Evolutionary conservation across 306 rosid genomes (phyloP).

Genomic region (Vigna unguiculata): DNA sequence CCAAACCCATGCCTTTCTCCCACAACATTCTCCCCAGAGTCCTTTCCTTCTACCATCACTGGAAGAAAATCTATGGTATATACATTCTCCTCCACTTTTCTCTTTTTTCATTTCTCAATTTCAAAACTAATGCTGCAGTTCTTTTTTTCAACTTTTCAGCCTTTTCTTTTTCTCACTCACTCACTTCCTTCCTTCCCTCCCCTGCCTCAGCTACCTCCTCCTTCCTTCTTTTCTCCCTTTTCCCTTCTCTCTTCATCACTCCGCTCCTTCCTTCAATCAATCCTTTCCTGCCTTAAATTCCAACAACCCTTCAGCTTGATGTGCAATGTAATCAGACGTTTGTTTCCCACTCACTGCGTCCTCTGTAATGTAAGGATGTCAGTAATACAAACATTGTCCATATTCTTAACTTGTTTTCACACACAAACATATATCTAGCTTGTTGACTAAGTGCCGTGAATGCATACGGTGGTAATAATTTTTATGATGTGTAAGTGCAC

Average conservation of each 20-base stretch:
- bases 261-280: constrained; percentile 1
- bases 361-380: constrained; percentile 50
- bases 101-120: background rate
- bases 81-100: no score
- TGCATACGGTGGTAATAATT: constrained; percentile 9
- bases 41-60: constrained; percentile 94
- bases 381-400: constrained; percentile 52
- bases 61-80: constrained; percentile 88
- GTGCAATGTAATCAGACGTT: constrained; percentile 42
- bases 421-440: background rate
- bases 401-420: constrained; percentile 32
- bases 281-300: constrained; percentile 38
- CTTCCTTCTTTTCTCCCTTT: background rate
- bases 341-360: constrained; percentile 44
- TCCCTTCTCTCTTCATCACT: background rate
- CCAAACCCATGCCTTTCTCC: constrained; percentile 88
- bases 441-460: constrained; percentile 4
- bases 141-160: constrained; percentile 61
- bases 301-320: constrained; percentile 46
- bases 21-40: constrained; percentile 98
- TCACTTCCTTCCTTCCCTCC: background rate
- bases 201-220: constrained; percentile 44
- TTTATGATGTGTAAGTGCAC: constrained; percentile 38
- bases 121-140: background rate
- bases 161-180: constrained; percentile 49